Percentiles rank a stretch among this genome's conserved stretches.
These are phyloP conservation scores for Myriosclerotinia duriaeana DNA, from an alignment of 2,329 filamentous ascomycete species.

Conservation along the genomic window DNA sequence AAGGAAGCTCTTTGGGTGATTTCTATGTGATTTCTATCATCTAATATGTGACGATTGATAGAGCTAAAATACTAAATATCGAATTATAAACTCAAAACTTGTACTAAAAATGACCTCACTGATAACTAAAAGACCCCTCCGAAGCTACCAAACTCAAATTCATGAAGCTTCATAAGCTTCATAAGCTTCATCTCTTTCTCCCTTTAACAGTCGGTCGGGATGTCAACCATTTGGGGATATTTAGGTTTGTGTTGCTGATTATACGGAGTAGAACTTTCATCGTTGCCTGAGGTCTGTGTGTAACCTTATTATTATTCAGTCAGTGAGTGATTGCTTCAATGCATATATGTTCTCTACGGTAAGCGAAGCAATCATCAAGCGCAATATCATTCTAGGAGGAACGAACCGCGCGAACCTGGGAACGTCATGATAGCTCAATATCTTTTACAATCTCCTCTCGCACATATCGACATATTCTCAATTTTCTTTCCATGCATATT, in stretches of 20 bases:
- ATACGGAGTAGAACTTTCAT: too few relatives aligned
- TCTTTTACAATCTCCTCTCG: neutral
- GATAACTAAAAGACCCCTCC: neutral
- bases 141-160: neutral
- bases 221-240: neutral
- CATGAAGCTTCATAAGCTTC: neutral
- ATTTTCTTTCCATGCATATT: neutral
- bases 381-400: constrained; percentile 7
- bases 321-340: too few relatives aligned
- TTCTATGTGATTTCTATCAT: too few relatives aligned
- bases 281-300: too few relatives aligned
- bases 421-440: neutral
- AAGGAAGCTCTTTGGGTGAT: neutral
- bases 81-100: neutral
- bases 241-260: too few relatives aligned
- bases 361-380: neutral
- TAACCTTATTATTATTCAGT: too few relatives aligned
- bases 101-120: neutral
- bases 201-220: neutral
- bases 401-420: neutral
- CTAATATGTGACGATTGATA: neutral
- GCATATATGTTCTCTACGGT: neutral
- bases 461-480: neutral
- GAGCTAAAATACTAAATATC: neutral
- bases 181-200: constrained; percentile 4